Evolutionary conservation across 352 stramenopile genomes (phyloP).

Genomic region (Globisporangium okanoganense): DNA sequence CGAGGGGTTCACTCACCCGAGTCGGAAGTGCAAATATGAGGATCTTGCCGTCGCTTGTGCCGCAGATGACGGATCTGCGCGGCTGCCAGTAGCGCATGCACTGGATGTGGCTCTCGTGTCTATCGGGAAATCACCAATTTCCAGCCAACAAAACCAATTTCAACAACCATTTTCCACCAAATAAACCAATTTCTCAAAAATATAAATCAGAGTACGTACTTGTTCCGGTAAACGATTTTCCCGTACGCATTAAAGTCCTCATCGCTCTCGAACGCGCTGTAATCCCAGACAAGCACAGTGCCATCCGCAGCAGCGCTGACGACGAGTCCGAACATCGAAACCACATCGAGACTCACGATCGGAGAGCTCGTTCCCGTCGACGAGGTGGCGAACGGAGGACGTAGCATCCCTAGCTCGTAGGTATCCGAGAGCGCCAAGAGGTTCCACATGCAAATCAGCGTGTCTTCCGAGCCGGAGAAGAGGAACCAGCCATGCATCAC

Average conservation of each 20-base stretch:
- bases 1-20: neutral
- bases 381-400: constrained; percentile 24
- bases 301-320: constrained; percentile 50
- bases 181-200: neutral
- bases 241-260: constrained; percentile 16
- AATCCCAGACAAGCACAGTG: constrained; percentile 42
- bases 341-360: constrained; percentile 51
- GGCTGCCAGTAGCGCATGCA: constrained; percentile 18
- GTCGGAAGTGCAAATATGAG: constrained; percentile 10
- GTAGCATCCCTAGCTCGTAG: constrained; percentile 58
- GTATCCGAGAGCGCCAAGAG: constrained; percentile 31
- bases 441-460: constrained; percentile 66
- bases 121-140: neutral
- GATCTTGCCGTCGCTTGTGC: constrained; percentile 16
- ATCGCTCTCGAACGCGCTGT: constrained; percentile 10
- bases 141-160: neutral
- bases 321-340: constrained; percentile 32
- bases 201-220: neutral
- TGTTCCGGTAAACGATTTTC: constrained; percentile 18
- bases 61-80: constrained; percentile 12
- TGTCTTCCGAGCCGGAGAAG: constrained; percentile 75
- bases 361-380: constrained; percentile 37
- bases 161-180: too few relatives aligned
- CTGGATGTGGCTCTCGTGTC: constrained; percentile 15
- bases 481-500: constrained; percentile 62